phyloP scores from a whole-genome alignment of 164 flowering plant species.

The Chimonanthus praecox region DNA sequence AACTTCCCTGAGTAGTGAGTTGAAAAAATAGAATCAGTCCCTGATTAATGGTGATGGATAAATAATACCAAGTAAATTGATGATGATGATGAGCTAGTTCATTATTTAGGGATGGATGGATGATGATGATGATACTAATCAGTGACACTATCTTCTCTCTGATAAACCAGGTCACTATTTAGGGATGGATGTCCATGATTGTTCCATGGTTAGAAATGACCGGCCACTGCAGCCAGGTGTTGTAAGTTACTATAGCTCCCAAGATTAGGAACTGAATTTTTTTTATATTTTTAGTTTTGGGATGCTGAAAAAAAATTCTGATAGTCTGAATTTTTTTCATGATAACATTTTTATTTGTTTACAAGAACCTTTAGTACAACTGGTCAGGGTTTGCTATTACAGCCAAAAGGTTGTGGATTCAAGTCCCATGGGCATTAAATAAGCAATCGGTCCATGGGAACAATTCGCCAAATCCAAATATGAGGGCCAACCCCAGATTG shows the following conservation, averaged over 20 bases:
- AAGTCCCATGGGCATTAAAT: no score
- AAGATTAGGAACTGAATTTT: slow-evolving; percentile 3
- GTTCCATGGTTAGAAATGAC: slow-evolving; percentile 48
- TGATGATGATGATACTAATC: no score
- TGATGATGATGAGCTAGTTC: no score
- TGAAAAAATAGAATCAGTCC: not conserved
- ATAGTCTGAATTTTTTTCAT: not conserved
- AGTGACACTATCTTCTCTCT: not conserved
- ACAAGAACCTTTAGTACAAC: no score
- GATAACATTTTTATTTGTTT: not conserved
- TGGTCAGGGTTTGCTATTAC: no score
- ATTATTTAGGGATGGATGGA: no score
- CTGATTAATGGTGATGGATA: not conserved
- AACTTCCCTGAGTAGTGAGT: not conserved
- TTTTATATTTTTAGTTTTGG: not conserved
- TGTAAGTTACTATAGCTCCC: slow-evolving; percentile 44
- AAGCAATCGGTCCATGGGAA: no score
- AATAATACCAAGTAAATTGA: no score
- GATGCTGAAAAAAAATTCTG: no score
- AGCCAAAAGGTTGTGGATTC: no score
- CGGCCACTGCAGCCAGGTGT: slow-evolving; percentile 88
- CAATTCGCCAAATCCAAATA: no score
- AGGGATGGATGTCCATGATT: slow-evolving; percentile 99
- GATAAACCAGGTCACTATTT: slow-evolving; percentile 73
- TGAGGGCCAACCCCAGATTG: no score